These are phyloP conservation scores for Cucumis sativus DNA, from an alignment of 306 rosid species.

Conservation along the genomic window DNA sequence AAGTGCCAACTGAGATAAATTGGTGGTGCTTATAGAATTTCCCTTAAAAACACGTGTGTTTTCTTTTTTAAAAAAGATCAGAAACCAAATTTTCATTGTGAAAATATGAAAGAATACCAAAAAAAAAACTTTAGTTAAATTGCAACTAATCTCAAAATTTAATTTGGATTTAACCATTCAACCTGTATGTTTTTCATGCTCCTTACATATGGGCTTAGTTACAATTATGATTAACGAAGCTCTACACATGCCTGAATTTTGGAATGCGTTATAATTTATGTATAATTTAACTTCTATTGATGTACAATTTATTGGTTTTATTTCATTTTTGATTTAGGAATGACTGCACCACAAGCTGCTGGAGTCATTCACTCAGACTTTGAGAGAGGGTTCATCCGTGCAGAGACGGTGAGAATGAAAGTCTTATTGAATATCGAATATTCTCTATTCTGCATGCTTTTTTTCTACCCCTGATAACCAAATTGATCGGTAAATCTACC, in stretches of 20 bases:
- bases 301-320: conserved; percentile 13
- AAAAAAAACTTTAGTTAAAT: background rate
- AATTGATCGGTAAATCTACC: background rate
- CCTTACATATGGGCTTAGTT: background rate
- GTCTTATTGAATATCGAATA: background rate
- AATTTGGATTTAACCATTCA: background rate
- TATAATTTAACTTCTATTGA: background rate
- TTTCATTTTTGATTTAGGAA: conserved; percentile 42
- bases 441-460: background rate
- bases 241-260: background rate
- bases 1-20: background rate
- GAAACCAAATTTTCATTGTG: background rate
- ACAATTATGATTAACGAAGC: background rate
- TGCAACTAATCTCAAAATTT: background rate
- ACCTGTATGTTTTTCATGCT: background rate
- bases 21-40: background rate
- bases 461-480: background rate
- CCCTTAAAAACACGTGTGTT: background rate
- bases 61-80: background rate
- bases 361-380: conserved; percentile 98
- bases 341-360: conserved; percentile 99
- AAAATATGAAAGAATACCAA: background rate
- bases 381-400: conserved; percentile 97
- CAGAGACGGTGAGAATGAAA: conserved; percentile 69
- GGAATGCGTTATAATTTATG: background rate